phyloP scores from a whole-genome alignment of 2,329 filamentous ascomycete genomes.

The Sarocladium strictum region DNA sequence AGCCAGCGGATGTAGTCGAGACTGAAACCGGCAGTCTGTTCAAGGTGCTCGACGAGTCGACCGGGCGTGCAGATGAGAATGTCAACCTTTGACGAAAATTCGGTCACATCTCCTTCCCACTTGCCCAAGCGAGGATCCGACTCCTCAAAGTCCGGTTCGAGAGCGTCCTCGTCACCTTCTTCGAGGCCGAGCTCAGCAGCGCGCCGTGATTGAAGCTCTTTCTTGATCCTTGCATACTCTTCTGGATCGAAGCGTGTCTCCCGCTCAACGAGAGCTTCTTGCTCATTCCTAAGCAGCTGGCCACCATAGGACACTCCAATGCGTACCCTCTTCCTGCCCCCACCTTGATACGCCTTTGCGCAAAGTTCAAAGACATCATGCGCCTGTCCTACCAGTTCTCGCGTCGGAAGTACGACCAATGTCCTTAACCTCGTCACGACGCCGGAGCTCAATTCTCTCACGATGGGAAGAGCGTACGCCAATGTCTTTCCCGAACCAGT shows the following conservation, averaged over 20 bases:
- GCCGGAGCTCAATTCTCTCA: conserved; percentile 65
- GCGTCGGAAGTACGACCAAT: conserved; percentile 81
- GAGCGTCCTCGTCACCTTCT: conserved; percentile 10
- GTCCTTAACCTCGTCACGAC: conserved; percentile 64
- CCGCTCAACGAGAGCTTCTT: conserved; percentile 40
- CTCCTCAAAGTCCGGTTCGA: conserved; percentile 16
- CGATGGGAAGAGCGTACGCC: conserved; percentile 81
- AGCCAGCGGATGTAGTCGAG: conserved; percentile 79
- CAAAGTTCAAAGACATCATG: conserved; percentile 72
- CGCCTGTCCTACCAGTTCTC: conserved; percentile 85
- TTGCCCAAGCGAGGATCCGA: conserved; percentile 25
- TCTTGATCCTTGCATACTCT: conserved; percentile 29
- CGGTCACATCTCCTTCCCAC: conserved; percentile 48
- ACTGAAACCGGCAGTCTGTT: conserved; percentile 74
- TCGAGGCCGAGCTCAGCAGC: conserved; percentile 9
- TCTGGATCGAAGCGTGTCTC: conserved; percentile 58
- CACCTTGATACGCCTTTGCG: conserved; percentile 51
- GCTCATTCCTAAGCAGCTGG: conserved; percentile 63
- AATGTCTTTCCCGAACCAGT: conserved; percentile 96
- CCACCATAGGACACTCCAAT: conserved; percentile 80
- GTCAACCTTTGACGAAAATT: conserved; percentile 69
- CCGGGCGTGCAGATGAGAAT: conserved; percentile 89
- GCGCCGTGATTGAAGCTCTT: not conserved
- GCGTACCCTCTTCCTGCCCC: conserved; percentile 60
- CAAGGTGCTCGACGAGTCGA: conserved; percentile 83